phyloP scores from a whole-genome alignment of 2,329 filamentous ascomycete genomes.

The Massarina eburnea region DNA sequence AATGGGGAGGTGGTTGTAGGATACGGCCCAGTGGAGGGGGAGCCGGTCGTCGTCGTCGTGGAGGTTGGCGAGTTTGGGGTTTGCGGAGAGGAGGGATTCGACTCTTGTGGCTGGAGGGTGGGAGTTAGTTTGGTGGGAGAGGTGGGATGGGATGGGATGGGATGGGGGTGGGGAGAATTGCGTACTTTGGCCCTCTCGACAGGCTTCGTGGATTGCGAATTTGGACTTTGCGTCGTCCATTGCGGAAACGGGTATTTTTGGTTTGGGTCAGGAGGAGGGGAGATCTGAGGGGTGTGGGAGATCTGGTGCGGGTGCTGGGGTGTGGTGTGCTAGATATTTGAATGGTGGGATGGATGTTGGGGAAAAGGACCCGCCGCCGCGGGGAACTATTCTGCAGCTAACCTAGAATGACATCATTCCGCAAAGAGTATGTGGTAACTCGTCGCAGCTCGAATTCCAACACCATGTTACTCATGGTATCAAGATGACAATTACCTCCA shows the following conservation, averaged over 20 bases:
- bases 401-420: too few relatives aligned
- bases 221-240: slow-evolving; percentile 53
- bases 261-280: background rate
- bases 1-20: slow-evolving; percentile 77
- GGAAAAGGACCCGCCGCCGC: background rate
- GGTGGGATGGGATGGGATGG: slow-evolving; percentile 5
- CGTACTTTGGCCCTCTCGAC: slow-evolving; percentile 80
- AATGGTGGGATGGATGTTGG: background rate
- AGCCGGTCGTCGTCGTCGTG: slow-evolving; percentile 85
- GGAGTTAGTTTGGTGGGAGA: slow-evolving; percentile 8
- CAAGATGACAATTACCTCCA: too few relatives aligned
- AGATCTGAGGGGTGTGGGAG: too few relatives aligned
- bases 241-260: background rate
- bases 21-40: slow-evolving; percentile 91
- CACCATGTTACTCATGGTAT: too few relatives aligned
- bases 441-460: too few relatives aligned
- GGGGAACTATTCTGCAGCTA: background rate
- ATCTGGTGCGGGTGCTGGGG: background rate
- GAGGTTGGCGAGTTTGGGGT: slow-evolving; percentile 73
- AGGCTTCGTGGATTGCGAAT: slow-evolving; percentile 84
- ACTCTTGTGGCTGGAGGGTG: slow-evolving; percentile 58
- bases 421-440: too few relatives aligned
- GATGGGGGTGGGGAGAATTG: slow-evolving; percentile 7
- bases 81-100: slow-evolving; percentile 75
- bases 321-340: background rate